Percentiles rank a stretch among this genome's conserved stretches.
These are phyloP conservation scores for Kwoniella sp. DNA, from an alignment of 768 basidiomycete species.

Conservation along the genomic window DNA sequence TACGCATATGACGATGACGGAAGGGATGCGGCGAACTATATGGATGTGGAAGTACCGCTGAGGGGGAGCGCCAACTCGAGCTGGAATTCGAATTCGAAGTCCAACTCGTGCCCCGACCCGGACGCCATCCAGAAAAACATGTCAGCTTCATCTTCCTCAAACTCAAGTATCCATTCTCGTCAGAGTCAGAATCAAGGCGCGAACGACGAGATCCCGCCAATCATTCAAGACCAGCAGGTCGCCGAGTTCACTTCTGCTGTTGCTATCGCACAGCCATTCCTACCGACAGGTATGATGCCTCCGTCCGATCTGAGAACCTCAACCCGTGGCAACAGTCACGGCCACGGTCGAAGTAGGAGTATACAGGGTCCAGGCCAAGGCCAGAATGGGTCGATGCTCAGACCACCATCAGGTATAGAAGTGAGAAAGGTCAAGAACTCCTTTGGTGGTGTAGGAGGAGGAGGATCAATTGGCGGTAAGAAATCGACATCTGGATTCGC, in stretches of 20 bases:
- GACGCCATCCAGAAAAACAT: neutral
- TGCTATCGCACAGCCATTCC: no score
- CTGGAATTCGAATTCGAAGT: no score
- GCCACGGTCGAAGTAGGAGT: neutral
- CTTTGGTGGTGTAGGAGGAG: neutral
- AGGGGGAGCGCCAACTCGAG: neutral
- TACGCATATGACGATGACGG: neutral
- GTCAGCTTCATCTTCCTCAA: neutral
- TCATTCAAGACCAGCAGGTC: no score
- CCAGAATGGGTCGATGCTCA: neutral
- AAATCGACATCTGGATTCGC: neutral
- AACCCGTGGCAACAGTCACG: neutral
- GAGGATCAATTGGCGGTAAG: slow-evolving; percentile 8
- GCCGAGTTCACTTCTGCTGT: no score
- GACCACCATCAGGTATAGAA: neutral
- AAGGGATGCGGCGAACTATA: neutral
- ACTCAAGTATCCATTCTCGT: neutral
- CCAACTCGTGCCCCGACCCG: no score
- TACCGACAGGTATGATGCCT: no score
- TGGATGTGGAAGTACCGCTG: neutral
- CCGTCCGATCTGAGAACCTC: neutral
- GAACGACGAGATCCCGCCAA: no score
- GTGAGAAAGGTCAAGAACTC: slow-evolving; percentile 5
- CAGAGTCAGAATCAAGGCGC: no score
- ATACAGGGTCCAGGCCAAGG: neutral